These are phyloP conservation scores for Psilocybe sp. DNA, from an alignment of 768 basidiomycete genomes.

Conservation along the genomic window DNA sequence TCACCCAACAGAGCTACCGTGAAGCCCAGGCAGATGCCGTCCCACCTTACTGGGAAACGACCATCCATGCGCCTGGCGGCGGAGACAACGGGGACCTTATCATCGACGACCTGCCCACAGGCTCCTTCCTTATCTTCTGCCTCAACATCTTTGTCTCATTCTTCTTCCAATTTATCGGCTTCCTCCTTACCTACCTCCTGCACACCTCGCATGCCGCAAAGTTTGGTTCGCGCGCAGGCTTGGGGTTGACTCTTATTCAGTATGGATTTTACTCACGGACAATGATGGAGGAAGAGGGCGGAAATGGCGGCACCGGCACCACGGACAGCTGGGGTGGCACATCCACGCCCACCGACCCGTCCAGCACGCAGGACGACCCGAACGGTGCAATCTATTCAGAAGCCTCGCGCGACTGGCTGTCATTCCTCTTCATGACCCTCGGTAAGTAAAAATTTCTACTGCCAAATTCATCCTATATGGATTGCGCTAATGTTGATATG, in stretches of 20 bases:
- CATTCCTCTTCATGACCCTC: slow-evolving; percentile 88
- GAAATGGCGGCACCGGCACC: neutral
- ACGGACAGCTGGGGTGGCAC: slow-evolving; percentile 1
- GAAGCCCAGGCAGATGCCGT: slow-evolving; percentile 87
- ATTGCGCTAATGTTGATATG: too few relatives aligned
- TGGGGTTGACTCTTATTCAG: slow-evolving; percentile 95
- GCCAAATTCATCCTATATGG: too few relatives aligned
- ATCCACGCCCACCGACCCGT: slow-evolving; percentile 11
- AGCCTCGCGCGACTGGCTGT: slow-evolving; percentile 80
- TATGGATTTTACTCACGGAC: slow-evolving; percentile 76
- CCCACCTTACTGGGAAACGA: slow-evolving; percentile 97
- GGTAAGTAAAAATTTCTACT: slow-evolving; percentile 37
- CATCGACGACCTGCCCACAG: slow-evolving; percentile 89
- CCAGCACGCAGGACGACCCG: slow-evolving; percentile 18
- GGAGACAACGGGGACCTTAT: slow-evolving; percentile 60
- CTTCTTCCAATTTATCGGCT: slow-evolving; percentile 97
- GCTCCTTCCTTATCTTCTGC: slow-evolving; percentile 69
- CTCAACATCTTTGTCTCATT: slow-evolving; percentile 83
- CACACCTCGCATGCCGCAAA: slow-evolving; percentile 91
- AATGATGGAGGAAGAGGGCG: slow-evolving; percentile 19
- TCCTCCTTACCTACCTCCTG: slow-evolving; percentile 89
- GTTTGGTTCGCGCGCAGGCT: slow-evolving; percentile 88
- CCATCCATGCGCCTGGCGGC: slow-evolving; percentile 74
- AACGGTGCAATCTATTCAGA: slow-evolving; percentile 16
- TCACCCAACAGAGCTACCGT: slow-evolving; percentile 65